Evolutionary conservation across 1,139 yeast species (phyloP), one percentile per base, ranked within the genome.

Genomic region (Scheffersomyces parashehatae): DNA sequence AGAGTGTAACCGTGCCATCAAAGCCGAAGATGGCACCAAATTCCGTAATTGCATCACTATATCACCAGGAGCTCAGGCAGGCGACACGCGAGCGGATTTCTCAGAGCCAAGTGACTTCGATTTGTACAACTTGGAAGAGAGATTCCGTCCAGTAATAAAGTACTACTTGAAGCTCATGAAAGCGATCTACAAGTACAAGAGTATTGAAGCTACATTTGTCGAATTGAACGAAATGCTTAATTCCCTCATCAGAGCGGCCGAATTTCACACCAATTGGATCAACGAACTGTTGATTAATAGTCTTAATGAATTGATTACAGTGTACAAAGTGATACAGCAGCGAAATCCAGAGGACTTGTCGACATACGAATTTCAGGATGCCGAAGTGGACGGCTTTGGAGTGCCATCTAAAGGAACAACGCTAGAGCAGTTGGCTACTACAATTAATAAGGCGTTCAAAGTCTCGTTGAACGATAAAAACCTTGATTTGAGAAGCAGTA

Each of bases 401-500:
- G 28, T 36, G 10, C 43, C 39, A 7, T 37, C 14, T 33, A 45
- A 49, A 30, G 41, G 41, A 10, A 46, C 56, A 5, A 51, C 70
- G 4, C 59, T 78, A 42, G 87, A 82, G 47, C 68, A 70, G 43
- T 73, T 88, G 44, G 91, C 89, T 5, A 79, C 69, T 45, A 79
- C 85, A 70, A 60, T 89, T 47, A 90, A 89, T 63, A 75, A 82
- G 47, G 81, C 93, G 6, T 86, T 90, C 64, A 88, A 86, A 48
- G 63, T 87, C 4, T 86, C 96, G 50, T 69, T 90, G 35, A 88
- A 87, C 50, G 97, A 91, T 64, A 78, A 93, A 48, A 83, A 82
- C 46, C 71, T 77, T 12, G 83, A 80, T 38, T 48, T 69, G 33
- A 51, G 47, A 1, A 56, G 57, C 28, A 78, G 84, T 45, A 86